phyloP scores from a whole-genome alignment of 2,329 filamentous ascomycete species.

The Penicillium sp. region DNA sequence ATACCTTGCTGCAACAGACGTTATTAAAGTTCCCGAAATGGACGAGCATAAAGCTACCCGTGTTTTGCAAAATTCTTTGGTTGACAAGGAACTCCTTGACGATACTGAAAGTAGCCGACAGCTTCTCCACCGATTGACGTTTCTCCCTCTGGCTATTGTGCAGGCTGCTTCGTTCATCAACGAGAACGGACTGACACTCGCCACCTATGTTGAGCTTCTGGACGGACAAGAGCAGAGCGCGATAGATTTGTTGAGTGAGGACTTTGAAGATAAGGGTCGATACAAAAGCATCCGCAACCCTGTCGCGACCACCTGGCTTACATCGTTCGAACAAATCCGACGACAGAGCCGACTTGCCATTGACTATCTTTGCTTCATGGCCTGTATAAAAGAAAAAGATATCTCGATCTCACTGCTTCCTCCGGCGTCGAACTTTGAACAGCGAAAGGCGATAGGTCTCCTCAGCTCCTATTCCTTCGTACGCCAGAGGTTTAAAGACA shows the following conservation, averaged over 20 bases:
- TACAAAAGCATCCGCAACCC: constrained; percentile 29
- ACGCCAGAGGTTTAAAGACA: not conserved
- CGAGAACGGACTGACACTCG: constrained; percentile 13
- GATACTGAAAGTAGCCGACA: not conserved
- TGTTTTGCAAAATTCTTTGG: constrained; percentile 17
- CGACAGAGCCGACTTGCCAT: constrained; percentile 16
- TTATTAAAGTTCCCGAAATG: constrained; percentile 20
- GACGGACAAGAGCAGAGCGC: constrained; percentile 20
- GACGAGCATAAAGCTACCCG: constrained; percentile 7
- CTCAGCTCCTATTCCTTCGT: constrained; percentile 25
- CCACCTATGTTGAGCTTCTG: constrained; percentile 18
- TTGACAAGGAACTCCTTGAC: too few species aligned
- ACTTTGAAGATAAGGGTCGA: constrained; percentile 32
- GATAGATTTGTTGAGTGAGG: constrained; percentile 26
- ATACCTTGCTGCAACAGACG: constrained; percentile 16
- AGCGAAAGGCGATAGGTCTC: constrained; percentile 19
- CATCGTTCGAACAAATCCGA: constrained; percentile 32
- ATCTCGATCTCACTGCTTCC: constrained; percentile 30
- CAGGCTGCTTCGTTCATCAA: constrained; percentile 34
- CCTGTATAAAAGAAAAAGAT: constrained; percentile 26
- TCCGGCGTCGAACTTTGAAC: not conserved
- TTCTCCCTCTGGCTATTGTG: constrained; percentile 32
- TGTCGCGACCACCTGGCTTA: constrained; percentile 34
- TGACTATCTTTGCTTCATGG: constrained; percentile 29
- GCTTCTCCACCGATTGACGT: constrained; percentile 23